Conservation (phyloP, 768 basidiomycete species). For the Mycena latifolia region DNA sequence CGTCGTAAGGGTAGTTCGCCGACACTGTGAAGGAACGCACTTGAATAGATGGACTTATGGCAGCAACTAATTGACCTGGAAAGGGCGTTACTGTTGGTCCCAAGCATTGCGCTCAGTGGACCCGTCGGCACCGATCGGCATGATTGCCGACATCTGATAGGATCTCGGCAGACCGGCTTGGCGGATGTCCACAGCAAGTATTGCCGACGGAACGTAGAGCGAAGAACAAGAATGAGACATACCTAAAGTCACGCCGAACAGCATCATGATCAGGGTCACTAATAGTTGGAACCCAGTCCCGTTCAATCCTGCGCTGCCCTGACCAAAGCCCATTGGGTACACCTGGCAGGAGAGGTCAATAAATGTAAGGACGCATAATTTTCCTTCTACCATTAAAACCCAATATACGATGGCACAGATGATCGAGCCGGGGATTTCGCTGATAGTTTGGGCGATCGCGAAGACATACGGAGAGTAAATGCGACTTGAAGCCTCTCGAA, state of each 20-base stretch:
- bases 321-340: constrained; percentile 76
- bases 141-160: no score
- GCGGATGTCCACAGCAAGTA: no score
- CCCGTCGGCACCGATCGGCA: no score
- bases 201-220: no score
- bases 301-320: constrained; percentile 54
- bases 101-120: no score
- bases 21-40: constrained; percentile 44
- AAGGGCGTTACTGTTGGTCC: no score
- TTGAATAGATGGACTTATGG: constrained; percentile 81
- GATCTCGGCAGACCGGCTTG: no score
- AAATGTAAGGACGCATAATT: background rate
- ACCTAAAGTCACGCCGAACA: constrained; percentile 46
- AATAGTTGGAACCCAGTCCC: constrained; percentile 82
- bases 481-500: constrained; percentile 79
- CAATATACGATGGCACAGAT: constrained; percentile 13
- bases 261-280: constrained; percentile 77
- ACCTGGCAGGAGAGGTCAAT: constrained; percentile 46
- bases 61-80: constrained; percentile 78
- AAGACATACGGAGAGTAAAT: constrained; percentile 92
- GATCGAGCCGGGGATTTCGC: constrained; percentile 71
- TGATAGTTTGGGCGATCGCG: constrained; percentile 82
- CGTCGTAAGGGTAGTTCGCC: constrained; percentile 37
- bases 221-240: background rate
- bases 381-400: constrained; percentile 17